Evolutionary conservation across 1,284 basidiomycete genomes (phyloP), one percentile per base, ranked within the genome.

Genomic region (Farysia itapuensis): DNA sequence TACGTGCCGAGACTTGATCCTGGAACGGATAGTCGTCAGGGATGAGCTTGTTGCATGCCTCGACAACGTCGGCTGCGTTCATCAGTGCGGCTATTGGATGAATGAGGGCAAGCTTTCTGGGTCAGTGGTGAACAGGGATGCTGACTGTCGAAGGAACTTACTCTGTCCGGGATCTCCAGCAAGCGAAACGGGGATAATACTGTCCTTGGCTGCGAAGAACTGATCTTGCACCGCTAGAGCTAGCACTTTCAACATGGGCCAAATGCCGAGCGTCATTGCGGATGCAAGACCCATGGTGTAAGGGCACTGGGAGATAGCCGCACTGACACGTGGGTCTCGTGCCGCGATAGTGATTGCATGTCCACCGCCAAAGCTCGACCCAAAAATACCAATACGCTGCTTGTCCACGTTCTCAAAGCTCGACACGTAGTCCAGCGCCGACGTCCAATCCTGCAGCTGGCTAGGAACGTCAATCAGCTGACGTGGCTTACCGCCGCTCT

Each of bases 291-390:
- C 71, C 5, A 42, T 39, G 6, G 71, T 73, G 30, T 72, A 73
- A 11, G 71, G 71, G 35, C 71, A 73, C 36, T 72, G 71, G 16
- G 48, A 42, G 20, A 73, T 60, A 11, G 31, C 56, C 4, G 66
- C 67, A 21, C 50, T 63, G 32, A 72, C 53, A 18, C 44, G 35
- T 40, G 42, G 32, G 5, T 72, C 53, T 6, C 44, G 41, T 1
- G 64, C 60, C 0, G 71, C 67, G 13, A 64, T 32, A 15, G 37
- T 41, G 19, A 73, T 67, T 2, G 58, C 67, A 46, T 73, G 66
- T 0, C 65, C 69, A n/a, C 71, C 71, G 5, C 64, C 57, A 39
- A 73, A 73, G 18, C 51, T 61, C 12, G 45, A 58, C 0, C 67
- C 69, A 35, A 68, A 72, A 20, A 70, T 39, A 5, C 54, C 71